Conservation (phyloP, 495 filamentous ascomycete genomes). For the Penicillium psychrofluorescens region DNA sequence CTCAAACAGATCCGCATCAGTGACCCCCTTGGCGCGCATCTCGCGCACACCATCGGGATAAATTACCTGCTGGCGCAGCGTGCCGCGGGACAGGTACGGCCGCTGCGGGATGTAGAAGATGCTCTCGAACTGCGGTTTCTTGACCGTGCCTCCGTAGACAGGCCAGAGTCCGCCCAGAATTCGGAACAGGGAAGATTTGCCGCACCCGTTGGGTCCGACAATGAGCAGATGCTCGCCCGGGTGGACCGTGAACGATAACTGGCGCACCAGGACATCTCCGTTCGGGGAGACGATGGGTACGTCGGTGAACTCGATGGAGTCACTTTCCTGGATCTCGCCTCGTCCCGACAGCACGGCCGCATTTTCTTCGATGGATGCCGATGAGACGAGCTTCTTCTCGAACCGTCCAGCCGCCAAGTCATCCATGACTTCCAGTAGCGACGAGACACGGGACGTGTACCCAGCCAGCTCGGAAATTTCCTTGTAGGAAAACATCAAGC, state of each 20-base stretch:
- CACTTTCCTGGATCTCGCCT: slow-evolving; percentile 68
- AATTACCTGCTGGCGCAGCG: slow-evolving; percentile 88
- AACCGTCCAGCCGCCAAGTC: slow-evolving; percentile 84
- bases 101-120: slow-evolving; percentile 99
- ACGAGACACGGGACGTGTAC: slow-evolving; percentile 84
- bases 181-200: slow-evolving; percentile 90
- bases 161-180: slow-evolving; percentile 97
- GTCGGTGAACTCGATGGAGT: slow-evolving; percentile 77
- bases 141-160: slow-evolving; percentile 91
- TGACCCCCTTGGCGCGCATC: slow-evolving; percentile 78
- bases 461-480: slow-evolving; percentile 94
- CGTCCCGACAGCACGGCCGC: slow-evolving; percentile 71
- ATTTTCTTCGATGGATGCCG: slow-evolving; percentile 69
- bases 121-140: slow-evolving; percentile 78
- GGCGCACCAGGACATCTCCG: slow-evolving; percentile 80
- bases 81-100: slow-evolving; percentile 84
- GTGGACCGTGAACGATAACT: slow-evolving; percentile 78
- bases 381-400: slow-evolving; percentile 92
- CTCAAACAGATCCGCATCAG: slow-evolving; percentile 69
- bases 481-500: slow-evolving; percentile 97
- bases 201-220: slow-evolving; percentile 94
- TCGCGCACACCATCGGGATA: slow-evolving; percentile 86
- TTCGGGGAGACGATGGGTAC: slow-evolving; percentile 98
- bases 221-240: slow-evolving; percentile 88
- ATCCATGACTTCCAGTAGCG: slow-evolving; percentile 86